These are phyloP conservation scores for Daedaleopsis nitida DNA, from an alignment of 768 basidiomycete genomes.

Conservation along the genomic window DNA sequence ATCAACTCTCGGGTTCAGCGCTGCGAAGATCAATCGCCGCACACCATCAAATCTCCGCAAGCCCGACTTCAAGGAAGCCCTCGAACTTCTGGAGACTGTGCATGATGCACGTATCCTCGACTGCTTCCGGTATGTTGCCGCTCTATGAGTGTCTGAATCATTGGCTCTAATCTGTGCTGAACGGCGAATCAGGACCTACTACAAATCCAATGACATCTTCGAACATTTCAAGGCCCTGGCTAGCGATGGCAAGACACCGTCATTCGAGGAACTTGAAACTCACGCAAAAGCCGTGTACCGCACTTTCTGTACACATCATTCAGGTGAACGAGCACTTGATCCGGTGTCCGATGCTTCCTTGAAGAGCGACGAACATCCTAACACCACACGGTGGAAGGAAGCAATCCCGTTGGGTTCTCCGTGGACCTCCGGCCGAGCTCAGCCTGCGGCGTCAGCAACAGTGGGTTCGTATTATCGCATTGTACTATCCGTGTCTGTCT, in stretches of 20 bases:
- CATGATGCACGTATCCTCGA: slow-evolving; percentile 36
- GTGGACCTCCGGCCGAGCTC: no score
- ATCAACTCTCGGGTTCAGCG: slow-evolving; percentile 27
- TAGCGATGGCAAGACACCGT: neutral
- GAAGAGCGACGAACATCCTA: no score
- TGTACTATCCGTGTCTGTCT: no score
- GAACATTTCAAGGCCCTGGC: neutral
- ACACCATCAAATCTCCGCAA: neutral
- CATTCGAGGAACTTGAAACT: neutral
- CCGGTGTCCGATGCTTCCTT: neutral
- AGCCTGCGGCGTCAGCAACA: no score
- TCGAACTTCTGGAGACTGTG: slow-evolving; percentile 29
- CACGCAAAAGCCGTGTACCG: no score
- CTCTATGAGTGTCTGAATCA: slow-evolving; percentile 1
- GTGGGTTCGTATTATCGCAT: no score
- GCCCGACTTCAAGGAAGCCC: slow-evolving; percentile 16
- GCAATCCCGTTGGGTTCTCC: no score
- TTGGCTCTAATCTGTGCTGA: no score
- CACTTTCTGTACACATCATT: neutral
- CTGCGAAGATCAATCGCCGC: neutral
- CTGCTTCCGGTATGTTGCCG: slow-evolving; percentile 36
- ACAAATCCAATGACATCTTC: neutral
- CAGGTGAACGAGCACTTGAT: neutral
- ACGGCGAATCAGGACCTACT: no score
- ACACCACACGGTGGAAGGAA: no score